Percentiles rank a stretch among this genome's conserved stretches.
Conservation (phyloP, 345 rosid species). For the Populus tremula region DNA sequence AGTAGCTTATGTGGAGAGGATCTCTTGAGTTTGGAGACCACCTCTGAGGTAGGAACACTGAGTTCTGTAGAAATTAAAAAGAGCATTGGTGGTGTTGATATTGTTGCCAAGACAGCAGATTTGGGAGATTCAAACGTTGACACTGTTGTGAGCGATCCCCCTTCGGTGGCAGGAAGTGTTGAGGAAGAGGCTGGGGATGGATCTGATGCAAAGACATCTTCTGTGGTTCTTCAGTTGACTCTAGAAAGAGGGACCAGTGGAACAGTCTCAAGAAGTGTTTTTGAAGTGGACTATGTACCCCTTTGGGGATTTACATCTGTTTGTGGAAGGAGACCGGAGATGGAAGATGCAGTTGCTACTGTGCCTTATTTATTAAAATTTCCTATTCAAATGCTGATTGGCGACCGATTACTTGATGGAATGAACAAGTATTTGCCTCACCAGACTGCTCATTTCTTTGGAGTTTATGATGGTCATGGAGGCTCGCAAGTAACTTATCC, state of each 20-base stretch:
- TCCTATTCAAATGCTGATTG: conserved; percentile 77
- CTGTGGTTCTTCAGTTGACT: conserved; percentile 44
- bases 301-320: conserved; percentile 84
- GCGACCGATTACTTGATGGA: conserved; percentile 53
- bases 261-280: conserved; percentile 59
- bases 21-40: conserved; percentile 41
- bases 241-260: conserved; percentile 42
- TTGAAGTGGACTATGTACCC: conserved; percentile 81
- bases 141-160: conserved; percentile 30
- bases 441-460: conserved; percentile 82
- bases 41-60: conserved; percentile 39
- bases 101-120: conserved; percentile 37
- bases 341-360: conserved; percentile 85
- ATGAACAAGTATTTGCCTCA: conserved; percentile 43
- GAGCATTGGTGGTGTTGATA: conserved; percentile 36
- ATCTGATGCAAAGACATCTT: conserved; percentile 32
- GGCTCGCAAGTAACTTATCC: conserved; percentile 64
- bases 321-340: conserved; percentile 91
- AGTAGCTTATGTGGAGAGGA: conserved; percentile 78
- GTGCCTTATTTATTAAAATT: conserved; percentile 61
- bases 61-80: conserved; percentile 36
- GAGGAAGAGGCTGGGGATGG: conserved; percentile 41
- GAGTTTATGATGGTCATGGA: conserved; percentile 98
- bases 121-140: conserved; percentile 35
- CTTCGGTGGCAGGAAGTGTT: conserved; percentile 33